Base-by-base conservation (phyloP, 768 basidiomycete species). In the Trametes gibbosa region DNA sequence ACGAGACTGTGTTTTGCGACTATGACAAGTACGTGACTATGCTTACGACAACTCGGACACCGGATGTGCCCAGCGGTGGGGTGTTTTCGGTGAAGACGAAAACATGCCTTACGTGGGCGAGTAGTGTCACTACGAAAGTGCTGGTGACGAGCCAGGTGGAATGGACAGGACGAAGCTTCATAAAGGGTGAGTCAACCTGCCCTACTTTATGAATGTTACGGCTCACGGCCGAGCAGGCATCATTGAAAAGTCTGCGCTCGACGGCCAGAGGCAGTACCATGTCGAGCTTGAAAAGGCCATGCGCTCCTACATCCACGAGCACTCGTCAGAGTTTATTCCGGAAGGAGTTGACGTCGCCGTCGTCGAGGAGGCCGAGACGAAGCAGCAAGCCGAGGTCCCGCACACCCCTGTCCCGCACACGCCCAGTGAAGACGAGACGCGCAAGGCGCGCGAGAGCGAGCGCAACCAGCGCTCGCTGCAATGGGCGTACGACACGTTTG, bases 151-250 rank as follows among this genome's bases (percentile, higher is more conserved):
- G 90, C 4, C 84, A 89, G 63, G 92, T 98, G 1, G 95, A 98
- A 60, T 99, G 96, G 95, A 92, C 92, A 0, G 95, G 95, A 43
- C 82, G 94, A 65, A 95, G 92, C 74, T 98, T 98, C 75, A 95
- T 99, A 73, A 96, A 92, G 75, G 89, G 95, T 94, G 57, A 63
- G 77, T 60, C 49, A 34, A 49, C 46, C 32, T 14, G 14, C 1
- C 1, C 17, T 54, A 39, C 13, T 3, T 39, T 14, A 14, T n/a
- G 16, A 17, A 1, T 19, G 24, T 47, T 1, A 5, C 13, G 9
- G 0, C 17, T n/a, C 35, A 29, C 27, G 7, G 16, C 21, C 29
- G 29, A 32, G 5, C 66, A 96, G 95, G 92, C 54, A 91, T 99
- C 64, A 98, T 98, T 63, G 95, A 98, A 70, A 86, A 82, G 62